Evolutionary conservation across 768 basidiomycete species (phyloP), one percentile per base, ranked within the genome.

Genomic region (Lepiota subincarnata): DNA sequence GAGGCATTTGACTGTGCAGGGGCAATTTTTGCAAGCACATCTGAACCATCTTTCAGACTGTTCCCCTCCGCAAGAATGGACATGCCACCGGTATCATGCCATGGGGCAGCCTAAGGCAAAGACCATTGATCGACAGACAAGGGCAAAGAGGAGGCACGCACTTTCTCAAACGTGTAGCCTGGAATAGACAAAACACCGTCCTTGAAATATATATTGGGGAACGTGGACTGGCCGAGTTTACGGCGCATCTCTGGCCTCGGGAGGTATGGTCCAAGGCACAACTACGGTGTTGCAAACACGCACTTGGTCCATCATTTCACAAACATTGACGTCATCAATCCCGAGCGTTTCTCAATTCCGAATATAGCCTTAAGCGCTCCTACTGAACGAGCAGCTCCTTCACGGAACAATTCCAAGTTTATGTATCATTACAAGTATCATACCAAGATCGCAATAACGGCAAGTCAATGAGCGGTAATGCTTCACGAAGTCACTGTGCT

Each of bases 51-150:
- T 69, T 87, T 86, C 56, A 87, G 69, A 59, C 80, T 84, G 59
- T 74, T 82, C 18, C 86, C 86, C 64, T 87, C 84, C 0, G 83
- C 83, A 43, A 89, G 68, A 31, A 80, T 68, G 0, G 86, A 87
- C 75, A 84, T 78, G 55, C 84, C 83, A 48, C 86, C 86, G 0
- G 85, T 87, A 62, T 89, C 86, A 53, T 82, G 76, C 86, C 86
- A 89, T 68, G 72, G 76, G 16, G 70, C 63, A 18, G 82, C 84
- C 84, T 87, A 48, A 38, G 18, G 53, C 57, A 48, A 59, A 41
- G 43, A 53, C 11, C 18, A 5, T 56, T 40, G 20, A 43, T 37
- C 8, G 26, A 35, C 45, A 26, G 46, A 34, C 36, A 43, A 31
- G 34, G 11, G 2, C 4, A 8, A 20, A 40, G 24, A 24, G 24